These are phyloP conservation scores for Coemansia sp. DNA, from an alignment of 192 early-diverging fungal genomes.

Conservation along the genomic window DNA sequence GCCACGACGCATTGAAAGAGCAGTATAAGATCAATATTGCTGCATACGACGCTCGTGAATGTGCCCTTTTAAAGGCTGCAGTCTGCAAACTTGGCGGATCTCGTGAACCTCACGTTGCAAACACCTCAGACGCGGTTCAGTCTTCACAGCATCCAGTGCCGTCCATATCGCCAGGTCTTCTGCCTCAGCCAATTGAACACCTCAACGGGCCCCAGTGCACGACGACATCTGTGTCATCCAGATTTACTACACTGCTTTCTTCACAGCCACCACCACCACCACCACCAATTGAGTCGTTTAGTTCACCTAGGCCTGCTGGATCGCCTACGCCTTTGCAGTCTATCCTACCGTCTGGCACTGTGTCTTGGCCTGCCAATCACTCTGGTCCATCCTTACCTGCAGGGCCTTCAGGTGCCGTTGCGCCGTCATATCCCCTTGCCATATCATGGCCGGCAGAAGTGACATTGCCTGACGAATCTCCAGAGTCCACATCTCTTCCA, in stretches of 20 bases:
- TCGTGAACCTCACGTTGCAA: not conserved
- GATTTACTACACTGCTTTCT: not conserved
- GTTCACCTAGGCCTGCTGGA: not conserved
- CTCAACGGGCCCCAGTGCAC: not conserved
- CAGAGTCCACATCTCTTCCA: too few species aligned
- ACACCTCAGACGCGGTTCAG: not conserved
- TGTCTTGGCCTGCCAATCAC: not conserved
- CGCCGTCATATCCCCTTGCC: not conserved
- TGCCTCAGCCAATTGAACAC: not conserved
- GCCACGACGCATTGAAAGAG: too few species aligned
- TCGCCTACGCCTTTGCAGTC: not conserved
- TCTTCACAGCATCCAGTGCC: not conserved
- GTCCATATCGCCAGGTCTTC: not conserved
- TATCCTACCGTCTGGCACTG: not conserved
- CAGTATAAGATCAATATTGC: not conserved
- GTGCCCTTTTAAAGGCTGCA: not conserved
- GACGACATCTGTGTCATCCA: not conserved
- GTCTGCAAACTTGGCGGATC: not conserved
- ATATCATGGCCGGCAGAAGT: not conserved
- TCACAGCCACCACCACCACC: not conserved
- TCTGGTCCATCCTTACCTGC: too few species aligned
- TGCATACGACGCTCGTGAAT: conserved; percentile 2
- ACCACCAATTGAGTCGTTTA: not conserved
- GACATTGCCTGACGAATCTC: not conserved
- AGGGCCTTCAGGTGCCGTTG: not conserved